A percentile compares a stretch with the other conserved stretches of the same genome.
phyloP scores from a whole-genome alignment of 352 stramenopile species.

The Pythium monospermum region DNA sequence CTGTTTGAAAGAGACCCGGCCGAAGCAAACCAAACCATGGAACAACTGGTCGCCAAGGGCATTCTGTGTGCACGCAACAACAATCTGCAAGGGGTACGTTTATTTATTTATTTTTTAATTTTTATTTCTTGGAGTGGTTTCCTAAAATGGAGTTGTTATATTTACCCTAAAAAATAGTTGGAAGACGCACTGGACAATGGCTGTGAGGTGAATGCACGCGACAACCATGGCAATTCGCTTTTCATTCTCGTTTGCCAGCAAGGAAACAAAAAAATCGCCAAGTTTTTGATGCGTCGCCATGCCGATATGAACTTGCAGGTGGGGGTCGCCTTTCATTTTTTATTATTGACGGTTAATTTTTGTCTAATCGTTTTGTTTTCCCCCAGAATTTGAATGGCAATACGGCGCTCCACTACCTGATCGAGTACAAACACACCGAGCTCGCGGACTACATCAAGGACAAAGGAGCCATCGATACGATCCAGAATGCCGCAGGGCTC shows the following conservation, averaged over 20 bases:
- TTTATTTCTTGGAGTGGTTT: background rate
- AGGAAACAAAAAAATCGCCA: constrained; percentile 93
- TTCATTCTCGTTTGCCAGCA: constrained; percentile 94
- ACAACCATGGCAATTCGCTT: constrained; percentile 95
- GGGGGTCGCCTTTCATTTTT: background rate
- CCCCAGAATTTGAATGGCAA: constrained; percentile 93
- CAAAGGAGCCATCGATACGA: constrained; percentile 92
- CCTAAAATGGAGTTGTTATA: too few species aligned
- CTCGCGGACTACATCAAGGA: constrained; percentile 92
- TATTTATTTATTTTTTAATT: background rate
- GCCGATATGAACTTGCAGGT: constrained; percentile 92
- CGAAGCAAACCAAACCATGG: constrained; percentile 32
- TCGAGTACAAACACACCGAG: constrained; percentile 89
- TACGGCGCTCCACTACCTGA: constrained; percentile 94
- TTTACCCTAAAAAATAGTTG: too few species aligned
- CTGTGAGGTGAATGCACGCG: constrained; percentile 85
- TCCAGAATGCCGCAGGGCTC: constrained; percentile 87
- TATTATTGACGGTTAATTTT: background rate
- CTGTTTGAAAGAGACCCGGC: constrained; percentile 38
- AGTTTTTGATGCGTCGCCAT: constrained; percentile 91
- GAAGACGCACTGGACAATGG: constrained; percentile 87
- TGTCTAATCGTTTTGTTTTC: background rate
- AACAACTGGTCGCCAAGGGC: constrained; percentile 40
- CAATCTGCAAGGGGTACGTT: constrained; percentile 64
- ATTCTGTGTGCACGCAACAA: constrained; percentile 74